phyloP scores from a whole-genome alignment of 139 green algal genomes.

The Ettlia oleoabundans region DNA sequence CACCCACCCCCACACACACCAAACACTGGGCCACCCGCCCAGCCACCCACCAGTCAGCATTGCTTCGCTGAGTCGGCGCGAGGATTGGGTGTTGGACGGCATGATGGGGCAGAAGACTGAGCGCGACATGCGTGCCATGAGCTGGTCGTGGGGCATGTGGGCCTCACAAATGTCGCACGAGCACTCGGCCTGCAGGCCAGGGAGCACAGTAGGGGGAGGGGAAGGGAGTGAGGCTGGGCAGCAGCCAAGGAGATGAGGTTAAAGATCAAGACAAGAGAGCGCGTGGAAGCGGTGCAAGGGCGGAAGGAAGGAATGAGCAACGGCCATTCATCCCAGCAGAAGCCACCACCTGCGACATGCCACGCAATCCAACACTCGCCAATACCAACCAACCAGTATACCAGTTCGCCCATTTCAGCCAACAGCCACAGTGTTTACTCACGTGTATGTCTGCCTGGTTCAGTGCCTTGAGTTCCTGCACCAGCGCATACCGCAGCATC shows the following conservation, averaged over 20 bases:
- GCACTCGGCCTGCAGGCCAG: constrained; percentile 34
- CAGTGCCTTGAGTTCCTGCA: not conserved
- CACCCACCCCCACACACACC: not conserved
- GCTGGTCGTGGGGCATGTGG: constrained; percentile 31
- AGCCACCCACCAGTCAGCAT: constrained; percentile 33
- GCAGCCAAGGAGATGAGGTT: not conserved
- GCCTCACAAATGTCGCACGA: constrained; percentile 50
- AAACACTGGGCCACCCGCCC: not conserved
- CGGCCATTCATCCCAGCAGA: not conserved
- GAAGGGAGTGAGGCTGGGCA: not conserved
- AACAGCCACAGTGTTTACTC: not conserved
- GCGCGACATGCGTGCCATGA: constrained; percentile 36
- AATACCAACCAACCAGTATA: not conserved
- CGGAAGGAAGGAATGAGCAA: too few species aligned
- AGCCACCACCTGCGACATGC: not conserved
- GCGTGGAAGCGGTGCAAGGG: not conserved
- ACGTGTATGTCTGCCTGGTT: constrained; percentile 18
- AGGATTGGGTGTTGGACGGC: constrained; percentile 43
- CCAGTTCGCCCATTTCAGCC: not conserved
- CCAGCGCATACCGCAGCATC: constrained; percentile 49
- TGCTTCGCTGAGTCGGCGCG: constrained; percentile 40
- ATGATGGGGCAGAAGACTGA: constrained; percentile 47
- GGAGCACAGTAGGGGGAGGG: too few species aligned
- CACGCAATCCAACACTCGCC: not conserved
- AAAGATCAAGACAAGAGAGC: not conserved